Evolutionary conservation across 2,329 filamentous ascomycete genomes (phyloP), one percentile per base, ranked within the genome.

Genomic region (Pestalotiopsis fici): DNA sequence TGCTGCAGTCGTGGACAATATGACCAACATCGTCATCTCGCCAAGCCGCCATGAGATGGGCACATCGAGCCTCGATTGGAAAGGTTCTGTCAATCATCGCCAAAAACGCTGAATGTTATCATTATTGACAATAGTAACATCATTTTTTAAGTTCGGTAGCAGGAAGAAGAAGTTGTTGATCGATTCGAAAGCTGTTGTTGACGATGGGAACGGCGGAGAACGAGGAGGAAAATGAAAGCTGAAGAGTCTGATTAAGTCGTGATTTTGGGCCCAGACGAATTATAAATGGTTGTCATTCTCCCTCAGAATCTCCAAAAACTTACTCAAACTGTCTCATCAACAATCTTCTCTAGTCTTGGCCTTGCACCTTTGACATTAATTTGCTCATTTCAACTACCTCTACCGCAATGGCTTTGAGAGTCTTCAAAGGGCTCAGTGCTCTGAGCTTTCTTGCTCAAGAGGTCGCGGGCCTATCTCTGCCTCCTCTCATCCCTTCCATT

Each of bases 401-500:
- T 31, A n/a, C 13, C 11, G 23, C n/a, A 43, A 63, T 63, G 35
- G 35, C 35, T 54, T 47, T 23, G 35, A 43, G 37, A 25, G 11
- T 63, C 12, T 50, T 43, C 21, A 54, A 47, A 27, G 37, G 13
- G 21, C 37, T 63, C 37, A 37, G 23, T 15, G 37, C 60, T n/a
- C 23, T 47, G 37, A 50, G 60, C 60, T 21, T 31, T 13, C 43
- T 63, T 63, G 37, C 57, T 60, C 57, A 60, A 60, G 57, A 27
- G 9, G 57, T 37, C 21, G n/a, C n/a, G 9, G 59, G 59, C 11
- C 23, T 62, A 62, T 81, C 78, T 27, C 78, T 89, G 3, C 85
- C 86, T 60, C 86, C 87, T 60, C 79, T 89, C 39, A 88, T 90
- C 69, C 88, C 88, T 2, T 76, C 78, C 12, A 88, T 89, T 68